Conservation (phyloP, 257 asterid genomes). For the Solanum stenotomum region DNA sequence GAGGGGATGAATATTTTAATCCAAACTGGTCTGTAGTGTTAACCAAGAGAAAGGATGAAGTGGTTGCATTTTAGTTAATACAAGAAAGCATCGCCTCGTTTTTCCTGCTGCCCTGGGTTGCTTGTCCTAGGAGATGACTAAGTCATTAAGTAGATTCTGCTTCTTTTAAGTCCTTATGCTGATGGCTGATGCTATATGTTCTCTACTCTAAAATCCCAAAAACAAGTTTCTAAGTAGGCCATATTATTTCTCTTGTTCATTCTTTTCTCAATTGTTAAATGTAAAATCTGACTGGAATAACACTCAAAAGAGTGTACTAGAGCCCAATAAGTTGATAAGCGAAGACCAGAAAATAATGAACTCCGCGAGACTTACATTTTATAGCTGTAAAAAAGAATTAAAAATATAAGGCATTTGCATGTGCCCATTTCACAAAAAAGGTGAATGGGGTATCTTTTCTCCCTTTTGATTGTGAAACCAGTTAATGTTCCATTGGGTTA, state of each 20-base stretch:
- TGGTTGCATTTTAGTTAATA: background rate
- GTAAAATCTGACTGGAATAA: background rate
- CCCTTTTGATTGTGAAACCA: background rate
- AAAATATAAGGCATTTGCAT: background rate
- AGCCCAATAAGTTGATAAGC: background rate
- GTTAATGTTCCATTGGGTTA: background rate
- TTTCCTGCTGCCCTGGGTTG: background rate
- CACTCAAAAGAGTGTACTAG: background rate
- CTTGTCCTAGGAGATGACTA: background rate
- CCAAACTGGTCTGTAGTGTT: background rate
- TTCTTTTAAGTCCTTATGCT: conserved; percentile 3
- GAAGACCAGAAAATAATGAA: background rate
- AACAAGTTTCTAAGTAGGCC: background rate
- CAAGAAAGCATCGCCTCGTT: background rate
- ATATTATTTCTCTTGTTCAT: background rate
- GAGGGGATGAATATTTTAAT: background rate
- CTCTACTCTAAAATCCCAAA: background rate
- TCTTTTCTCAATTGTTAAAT: background rate
- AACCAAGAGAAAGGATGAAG: background rate
- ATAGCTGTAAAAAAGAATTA: background rate
- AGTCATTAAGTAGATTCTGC: background rate
- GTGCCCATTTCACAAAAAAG: background rate
- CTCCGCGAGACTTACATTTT: background rate
- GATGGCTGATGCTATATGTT: conserved; percentile 20
- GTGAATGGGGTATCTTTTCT: background rate